These are phyloP conservation scores for Grosmannia clavigera DNA, from an alignment of 2,329 filamentous ascomycete genomes.

Conservation along the genomic window DNA sequence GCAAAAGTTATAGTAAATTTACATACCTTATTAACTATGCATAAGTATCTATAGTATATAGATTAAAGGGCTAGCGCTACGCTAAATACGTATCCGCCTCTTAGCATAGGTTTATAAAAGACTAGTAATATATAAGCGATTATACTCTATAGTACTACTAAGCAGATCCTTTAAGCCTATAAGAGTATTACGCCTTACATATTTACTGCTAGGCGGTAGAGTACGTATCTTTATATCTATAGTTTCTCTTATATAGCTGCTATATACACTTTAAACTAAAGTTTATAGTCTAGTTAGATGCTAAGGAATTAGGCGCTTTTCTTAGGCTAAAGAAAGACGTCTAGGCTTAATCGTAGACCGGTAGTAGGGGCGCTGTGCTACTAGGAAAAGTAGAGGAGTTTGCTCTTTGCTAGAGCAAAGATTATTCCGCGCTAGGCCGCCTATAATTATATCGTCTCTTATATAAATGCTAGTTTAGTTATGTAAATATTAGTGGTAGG, in stretches of 20 bases:
- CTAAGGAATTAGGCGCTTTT: no score
- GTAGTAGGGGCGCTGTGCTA: no score
- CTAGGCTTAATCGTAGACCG: no score
- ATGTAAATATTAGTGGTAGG: background rate
- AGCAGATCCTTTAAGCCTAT: background rate
- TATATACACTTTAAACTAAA: background rate
- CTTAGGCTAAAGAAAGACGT: no score
- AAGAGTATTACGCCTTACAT: background rate
- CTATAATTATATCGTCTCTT: no score
- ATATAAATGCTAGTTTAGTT: no score
- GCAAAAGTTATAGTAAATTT: background rate
- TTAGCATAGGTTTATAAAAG: no score
- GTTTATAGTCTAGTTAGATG: no score
- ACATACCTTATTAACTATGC: background rate
- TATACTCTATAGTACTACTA: background rate
- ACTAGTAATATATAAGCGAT: background rate
- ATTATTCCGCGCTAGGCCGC: no score
- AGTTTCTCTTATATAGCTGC: background rate
- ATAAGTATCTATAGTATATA: no score
- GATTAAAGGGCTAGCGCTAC: background rate
- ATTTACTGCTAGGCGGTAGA: background rate
- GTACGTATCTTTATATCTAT: background rate
- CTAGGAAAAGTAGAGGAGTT: no score
- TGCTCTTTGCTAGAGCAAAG: no score
- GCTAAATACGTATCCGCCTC: background rate